A percentile compares a stretch with the other conserved stretches of the same genome.
Evolutionary conservation across 2,329 filamentous ascomycete genomes (phyloP).

Genomic region (Metarhizium humberi): DNA sequence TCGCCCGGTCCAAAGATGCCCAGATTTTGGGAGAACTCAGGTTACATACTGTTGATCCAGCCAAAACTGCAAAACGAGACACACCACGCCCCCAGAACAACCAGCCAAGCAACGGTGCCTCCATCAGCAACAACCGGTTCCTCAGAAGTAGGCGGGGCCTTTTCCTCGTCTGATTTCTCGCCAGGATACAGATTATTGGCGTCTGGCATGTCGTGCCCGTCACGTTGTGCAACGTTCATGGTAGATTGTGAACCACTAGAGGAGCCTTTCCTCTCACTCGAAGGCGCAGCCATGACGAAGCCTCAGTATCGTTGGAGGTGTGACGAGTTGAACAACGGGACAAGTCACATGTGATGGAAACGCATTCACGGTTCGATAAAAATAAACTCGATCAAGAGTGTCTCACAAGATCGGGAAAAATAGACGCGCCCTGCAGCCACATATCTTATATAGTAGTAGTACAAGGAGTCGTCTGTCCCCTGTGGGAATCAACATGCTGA

Average conservation of each 20-base stretch:
- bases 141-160: not conserved
- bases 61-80: conserved; percentile 22
- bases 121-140: conserved; percentile 12
- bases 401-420: not conserved
- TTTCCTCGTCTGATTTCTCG: not conserved
- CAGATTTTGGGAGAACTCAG: not conserved
- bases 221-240: not conserved
- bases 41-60: conserved; percentile 16
- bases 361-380: too few relatives aligned
- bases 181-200: not conserved
- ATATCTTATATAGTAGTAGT: not conserved
- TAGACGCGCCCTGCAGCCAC: not conserved
- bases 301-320: not conserved
- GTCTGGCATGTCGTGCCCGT: not conserved
- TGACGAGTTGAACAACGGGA: not conserved
- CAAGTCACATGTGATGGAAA: too few relatives aligned
- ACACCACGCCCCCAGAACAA: conserved; percentile 22
- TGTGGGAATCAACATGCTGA: too few relatives aligned
- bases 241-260: not conserved
- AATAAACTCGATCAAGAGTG: not conserved
- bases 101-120: conserved; percentile 17
- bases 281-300: not conserved
- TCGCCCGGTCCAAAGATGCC: not conserved
- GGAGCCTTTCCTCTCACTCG: not conserved
- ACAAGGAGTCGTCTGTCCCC: too few relatives aligned